Evolutionary conservation across 495 filamentous ascomycete genomes (phyloP).

Genomic region (Podospora pseudoanserina): DNA sequence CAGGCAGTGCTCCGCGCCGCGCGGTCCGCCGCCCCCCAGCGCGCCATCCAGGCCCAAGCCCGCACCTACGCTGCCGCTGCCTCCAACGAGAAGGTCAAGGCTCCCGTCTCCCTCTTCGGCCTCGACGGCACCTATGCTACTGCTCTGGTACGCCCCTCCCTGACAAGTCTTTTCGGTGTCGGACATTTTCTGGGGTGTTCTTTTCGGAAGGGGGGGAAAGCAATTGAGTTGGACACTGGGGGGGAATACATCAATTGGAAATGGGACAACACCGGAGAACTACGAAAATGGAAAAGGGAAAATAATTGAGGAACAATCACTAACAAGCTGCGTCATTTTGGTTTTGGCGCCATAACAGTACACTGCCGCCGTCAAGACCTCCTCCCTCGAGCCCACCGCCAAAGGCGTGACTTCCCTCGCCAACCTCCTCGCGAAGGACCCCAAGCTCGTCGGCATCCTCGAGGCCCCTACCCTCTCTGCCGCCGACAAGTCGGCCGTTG

Average conservation of each 20-base stretch:
- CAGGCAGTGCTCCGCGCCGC: constrained; percentile 57
- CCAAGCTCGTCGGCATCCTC: constrained; percentile 73
- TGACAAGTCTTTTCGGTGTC: constrained; percentile 23
- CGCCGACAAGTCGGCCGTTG: constrained; percentile 76
- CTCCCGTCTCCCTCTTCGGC: constrained; percentile 87
- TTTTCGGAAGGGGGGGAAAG: neutral
- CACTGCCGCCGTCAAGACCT: constrained; percentile 86
- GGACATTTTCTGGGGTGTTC: neutral
- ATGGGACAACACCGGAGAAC: neutral
- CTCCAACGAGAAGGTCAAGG: constrained; percentile 60
- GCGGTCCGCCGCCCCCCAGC: constrained; percentile 54
- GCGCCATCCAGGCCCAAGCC: constrained; percentile 39
- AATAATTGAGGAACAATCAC: constrained; percentile 5
- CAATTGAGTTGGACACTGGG: neutral
- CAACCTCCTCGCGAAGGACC: constrained; percentile 70
- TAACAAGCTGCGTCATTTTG: constrained; percentile 37
- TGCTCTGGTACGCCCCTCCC: constrained; percentile 74
- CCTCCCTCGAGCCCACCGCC: constrained; percentile 74
- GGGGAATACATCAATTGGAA: constrained; percentile 7
- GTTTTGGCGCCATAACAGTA: constrained; percentile 55
- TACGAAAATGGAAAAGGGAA: neutral
- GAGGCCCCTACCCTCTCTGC: constrained; percentile 70
- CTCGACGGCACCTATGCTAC: constrained; percentile 97
- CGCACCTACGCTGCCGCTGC: constrained; percentile 74
- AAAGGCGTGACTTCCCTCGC: constrained; percentile 68